Percentiles rank a stretch among this genome's conserved stretches.
These are phyloP conservation scores for Blastobotrys arbuscula DNA, from an alignment of 1,139 yeast species.

Conservation along the genomic window DNA sequence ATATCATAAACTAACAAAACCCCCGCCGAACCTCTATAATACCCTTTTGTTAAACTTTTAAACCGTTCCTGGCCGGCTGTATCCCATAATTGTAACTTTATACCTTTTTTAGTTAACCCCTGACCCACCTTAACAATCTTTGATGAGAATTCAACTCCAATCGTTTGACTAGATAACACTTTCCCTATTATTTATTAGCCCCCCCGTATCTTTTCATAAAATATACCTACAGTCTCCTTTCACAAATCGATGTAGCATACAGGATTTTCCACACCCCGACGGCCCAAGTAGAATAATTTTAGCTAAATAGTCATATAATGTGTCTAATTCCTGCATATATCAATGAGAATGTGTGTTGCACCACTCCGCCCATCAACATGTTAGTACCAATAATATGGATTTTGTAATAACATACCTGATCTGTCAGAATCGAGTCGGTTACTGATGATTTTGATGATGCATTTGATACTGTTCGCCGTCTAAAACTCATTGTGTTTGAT, in stretches of 20 bases:
- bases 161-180: slow-evolving; percentile 39
- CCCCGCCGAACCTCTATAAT: slow-evolving; percentile 76
- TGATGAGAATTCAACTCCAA: slow-evolving; percentile 48
- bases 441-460: slow-evolving; percentile 27
- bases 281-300: slow-evolving; percentile 44
- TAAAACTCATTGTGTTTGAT: slow-evolving; percentile 16
- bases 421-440: slow-evolving; percentile 20
- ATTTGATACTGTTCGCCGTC: slow-evolving; percentile 27
- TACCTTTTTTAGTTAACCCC: slow-evolving; percentile 27
- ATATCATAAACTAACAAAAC: slow-evolving; percentile 73
- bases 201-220: background rate
- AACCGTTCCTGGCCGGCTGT: slow-evolving; percentile 81
- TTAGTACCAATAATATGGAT: background rate
- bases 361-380: too few species aligned
- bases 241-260: slow-evolving; percentile 40
- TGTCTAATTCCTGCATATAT: slow-evolving; percentile 30
- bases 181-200: slow-evolving; percentile 22
- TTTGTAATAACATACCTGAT: slow-evolving; percentile 21
- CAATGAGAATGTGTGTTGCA: too few species aligned
- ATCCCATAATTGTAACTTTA: slow-evolving; percentile 55
- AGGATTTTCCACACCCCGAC: slow-evolving; percentile 44
- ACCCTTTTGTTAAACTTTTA: slow-evolving; percentile 67
- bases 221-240: slow-evolving; percentile 35
- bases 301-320: slow-evolving; percentile 41
- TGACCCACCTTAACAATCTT: slow-evolving; percentile 39